These are phyloP conservation scores for Tirmania nivea DNA, from an alignment of 495 filamentous ascomycete species.

Conservation along the genomic window DNA sequence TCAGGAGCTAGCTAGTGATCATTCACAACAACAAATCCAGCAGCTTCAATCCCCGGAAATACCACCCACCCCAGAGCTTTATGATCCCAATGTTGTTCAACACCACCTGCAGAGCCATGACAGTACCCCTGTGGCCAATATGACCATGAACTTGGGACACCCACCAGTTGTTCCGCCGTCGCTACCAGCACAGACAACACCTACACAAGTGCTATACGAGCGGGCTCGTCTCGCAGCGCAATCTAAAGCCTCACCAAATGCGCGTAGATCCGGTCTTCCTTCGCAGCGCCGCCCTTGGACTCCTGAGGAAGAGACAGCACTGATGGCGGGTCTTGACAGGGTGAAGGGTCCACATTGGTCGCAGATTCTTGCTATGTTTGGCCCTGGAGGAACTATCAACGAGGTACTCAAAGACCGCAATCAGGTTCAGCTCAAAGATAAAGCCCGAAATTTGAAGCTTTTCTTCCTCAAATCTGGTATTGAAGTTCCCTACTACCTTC, in stretches of 20 bases:
- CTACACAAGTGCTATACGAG: conserved; percentile 62
- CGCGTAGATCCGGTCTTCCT: conserved; percentile 51
- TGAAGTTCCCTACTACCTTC: conserved; percentile 78
- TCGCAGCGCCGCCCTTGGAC: conserved; percentile 81
- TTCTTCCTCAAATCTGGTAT: conserved; percentile 88
- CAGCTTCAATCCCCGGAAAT: conserved; percentile 10
- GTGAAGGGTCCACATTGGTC: conserved; percentile 93
- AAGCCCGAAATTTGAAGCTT: conserved; percentile 80
- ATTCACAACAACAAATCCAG: conserved; percentile 12
- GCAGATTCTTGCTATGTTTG: conserved; percentile 78
- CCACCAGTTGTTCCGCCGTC: conserved; percentile 19
- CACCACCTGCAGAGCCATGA: conserved; percentile 19
- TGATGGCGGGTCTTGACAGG: conserved; percentile 78
- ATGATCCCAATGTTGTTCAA: conserved; percentile 15
- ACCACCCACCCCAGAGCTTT: conserved; percentile 3
- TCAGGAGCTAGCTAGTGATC: conserved; percentile 16
- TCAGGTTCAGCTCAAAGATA: conserved; percentile 90
- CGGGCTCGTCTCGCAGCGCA: conserved; percentile 62
- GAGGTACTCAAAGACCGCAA: conserved; percentile 79
- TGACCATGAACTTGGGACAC: background rate
- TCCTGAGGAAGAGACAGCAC: conserved; percentile 69
- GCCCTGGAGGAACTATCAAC: conserved; percentile 57
- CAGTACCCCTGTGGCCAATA: conserved; percentile 20
- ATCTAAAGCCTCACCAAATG: conserved; percentile 52
- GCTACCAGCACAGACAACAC: conserved; percentile 47